Percentiles rank a stretch among this genome's conserved stretches.
These are phyloP conservation scores for Antitrichia curtipendula DNA, from an alignment of 225 moss, liverwort and hornwort genomes.

Conservation along the genomic window DNA sequence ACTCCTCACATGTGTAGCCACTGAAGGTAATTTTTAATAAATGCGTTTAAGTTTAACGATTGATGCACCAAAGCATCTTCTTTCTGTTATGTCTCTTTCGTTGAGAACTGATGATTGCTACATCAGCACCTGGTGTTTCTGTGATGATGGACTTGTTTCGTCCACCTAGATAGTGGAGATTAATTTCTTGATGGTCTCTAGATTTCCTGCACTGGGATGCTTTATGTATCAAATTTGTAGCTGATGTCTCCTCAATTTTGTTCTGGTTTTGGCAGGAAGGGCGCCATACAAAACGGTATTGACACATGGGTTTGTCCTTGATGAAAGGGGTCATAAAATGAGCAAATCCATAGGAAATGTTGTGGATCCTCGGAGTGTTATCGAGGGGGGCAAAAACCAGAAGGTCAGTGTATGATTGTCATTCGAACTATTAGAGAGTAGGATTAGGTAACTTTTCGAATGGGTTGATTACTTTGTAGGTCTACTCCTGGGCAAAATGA, in stretches of 20 bases:
- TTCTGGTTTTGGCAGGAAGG: constrained; percentile 37
- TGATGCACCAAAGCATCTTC: not conserved
- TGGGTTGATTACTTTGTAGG: not conserved
- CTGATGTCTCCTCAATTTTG: not conserved
- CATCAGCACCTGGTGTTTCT: not conserved
- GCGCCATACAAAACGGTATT: constrained; percentile 83
- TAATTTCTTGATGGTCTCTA: not conserved
- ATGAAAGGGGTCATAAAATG: constrained; percentile 95
- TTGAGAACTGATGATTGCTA: not conserved
- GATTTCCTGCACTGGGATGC: not conserved
- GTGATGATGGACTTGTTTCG: not conserved
- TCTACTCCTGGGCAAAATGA: not conserved
- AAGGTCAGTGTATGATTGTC: constrained; percentile 38
- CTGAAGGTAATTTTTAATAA: constrained; percentile 41
- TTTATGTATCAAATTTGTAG: not conserved
- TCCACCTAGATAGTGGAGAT: not conserved
- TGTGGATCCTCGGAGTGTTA: constrained; percentile 64
- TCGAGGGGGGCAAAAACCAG: constrained; percentile 89
- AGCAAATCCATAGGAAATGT: constrained; percentile 96
- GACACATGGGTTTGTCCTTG: constrained; percentile 94
- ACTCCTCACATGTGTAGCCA: constrained; percentile 90
- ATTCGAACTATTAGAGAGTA: not conserved
- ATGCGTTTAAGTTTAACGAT: not conserved
- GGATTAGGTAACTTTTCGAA: not conserved
- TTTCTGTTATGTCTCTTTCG: not conserved